These are phyloP conservation scores for Botryotinia narcissicola DNA, from an alignment of 2,329 filamentous ascomycete genomes.

Conservation along the genomic window DNA sequence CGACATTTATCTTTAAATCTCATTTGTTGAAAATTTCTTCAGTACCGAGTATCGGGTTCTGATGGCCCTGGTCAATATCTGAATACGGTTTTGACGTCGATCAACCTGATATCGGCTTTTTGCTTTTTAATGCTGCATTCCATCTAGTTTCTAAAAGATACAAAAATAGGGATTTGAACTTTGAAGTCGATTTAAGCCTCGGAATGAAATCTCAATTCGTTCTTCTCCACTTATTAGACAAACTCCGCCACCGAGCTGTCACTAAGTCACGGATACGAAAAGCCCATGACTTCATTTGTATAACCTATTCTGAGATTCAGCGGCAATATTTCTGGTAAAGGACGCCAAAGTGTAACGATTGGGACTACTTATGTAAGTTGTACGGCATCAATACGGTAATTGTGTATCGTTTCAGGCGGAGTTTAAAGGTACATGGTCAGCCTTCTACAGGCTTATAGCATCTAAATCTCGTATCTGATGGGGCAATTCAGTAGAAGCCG, in stretches of 20 bases:
- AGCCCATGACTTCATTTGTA: constrained; percentile 7
- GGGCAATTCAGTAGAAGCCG: neutral
- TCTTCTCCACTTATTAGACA: neutral
- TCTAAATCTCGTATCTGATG: constrained; percentile 2
- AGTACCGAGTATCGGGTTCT: neutral
- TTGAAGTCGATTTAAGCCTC: neutral
- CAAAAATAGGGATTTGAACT: neutral
- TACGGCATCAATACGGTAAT: constrained; percentile 6
- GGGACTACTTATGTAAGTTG: neutral
- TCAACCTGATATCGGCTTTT: neutral
- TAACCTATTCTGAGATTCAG: neutral
- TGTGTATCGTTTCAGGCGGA: neutral
- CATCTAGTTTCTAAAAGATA: neutral
- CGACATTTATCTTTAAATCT: neutral
- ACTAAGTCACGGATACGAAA: constrained; percentile 5
- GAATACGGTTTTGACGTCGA: neutral
- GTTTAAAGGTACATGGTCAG: neutral
- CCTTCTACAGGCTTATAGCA: neutral
- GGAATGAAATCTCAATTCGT: neutral
- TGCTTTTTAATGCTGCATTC: too few relatives aligned
- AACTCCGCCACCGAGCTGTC: neutral
- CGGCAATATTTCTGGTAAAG: neutral
- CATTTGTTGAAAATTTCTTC: neutral
- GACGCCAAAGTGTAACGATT: neutral
- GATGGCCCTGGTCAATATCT: neutral